Conservation (phyloP, 2,329 filamentous ascomycete genomes). For the Diplodia intermedia region DNA sequence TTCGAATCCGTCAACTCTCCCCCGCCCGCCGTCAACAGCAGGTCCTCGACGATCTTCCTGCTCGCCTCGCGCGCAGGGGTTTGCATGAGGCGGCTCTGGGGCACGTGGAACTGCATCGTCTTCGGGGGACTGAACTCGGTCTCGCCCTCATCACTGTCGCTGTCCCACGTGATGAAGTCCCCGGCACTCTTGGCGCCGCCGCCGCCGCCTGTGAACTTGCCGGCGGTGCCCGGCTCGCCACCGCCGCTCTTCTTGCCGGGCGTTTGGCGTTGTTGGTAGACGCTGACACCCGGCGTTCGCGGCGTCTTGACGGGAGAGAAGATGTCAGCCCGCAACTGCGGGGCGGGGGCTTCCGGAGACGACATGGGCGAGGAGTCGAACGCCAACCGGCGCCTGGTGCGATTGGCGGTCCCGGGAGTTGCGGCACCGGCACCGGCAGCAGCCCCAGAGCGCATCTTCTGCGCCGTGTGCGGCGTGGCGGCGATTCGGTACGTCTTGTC, state of each 20-base stretch:
- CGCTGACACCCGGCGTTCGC: slow-evolving; percentile 81
- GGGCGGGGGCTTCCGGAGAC: slow-evolving; percentile 75
- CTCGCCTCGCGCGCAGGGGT: slow-evolving; percentile 84
- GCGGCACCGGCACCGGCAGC: slow-evolving; percentile 60
- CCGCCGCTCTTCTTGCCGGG: slow-evolving; percentile 10
- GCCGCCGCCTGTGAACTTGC: slow-evolving; percentile 15
- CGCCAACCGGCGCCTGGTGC: slow-evolving; percentile 24
- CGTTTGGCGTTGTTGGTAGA: slow-evolving; percentile 54
- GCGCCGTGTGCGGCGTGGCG: slow-evolving; percentile 79
- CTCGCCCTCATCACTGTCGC: slow-evolving; percentile 71
- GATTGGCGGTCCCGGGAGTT: slow-evolving; percentile 73
- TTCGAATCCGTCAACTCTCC: slow-evolving; percentile 58
- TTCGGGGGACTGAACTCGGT: slow-evolving; percentile 81
- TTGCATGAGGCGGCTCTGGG: slow-evolving; percentile 77
- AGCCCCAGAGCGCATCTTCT: slow-evolving; percentile 39
- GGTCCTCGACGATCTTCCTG: slow-evolving; percentile 79
- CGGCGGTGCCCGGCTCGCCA: neutral
- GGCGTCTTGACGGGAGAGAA: slow-evolving; percentile 49
- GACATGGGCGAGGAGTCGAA: slow-evolving; percentile 57
- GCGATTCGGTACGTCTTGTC: slow-evolving; percentile 96
- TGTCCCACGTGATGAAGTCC: slow-evolving; percentile 65
- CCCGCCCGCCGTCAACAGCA: slow-evolving; percentile 76
- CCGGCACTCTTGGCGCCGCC: neutral
- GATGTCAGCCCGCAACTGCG: slow-evolving; percentile 77
- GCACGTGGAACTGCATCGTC: slow-evolving; percentile 85